phyloP scores from a whole-genome alignment of 2,329 filamentous ascomycete species.

The Arthrinium puccinioides region DNA sequence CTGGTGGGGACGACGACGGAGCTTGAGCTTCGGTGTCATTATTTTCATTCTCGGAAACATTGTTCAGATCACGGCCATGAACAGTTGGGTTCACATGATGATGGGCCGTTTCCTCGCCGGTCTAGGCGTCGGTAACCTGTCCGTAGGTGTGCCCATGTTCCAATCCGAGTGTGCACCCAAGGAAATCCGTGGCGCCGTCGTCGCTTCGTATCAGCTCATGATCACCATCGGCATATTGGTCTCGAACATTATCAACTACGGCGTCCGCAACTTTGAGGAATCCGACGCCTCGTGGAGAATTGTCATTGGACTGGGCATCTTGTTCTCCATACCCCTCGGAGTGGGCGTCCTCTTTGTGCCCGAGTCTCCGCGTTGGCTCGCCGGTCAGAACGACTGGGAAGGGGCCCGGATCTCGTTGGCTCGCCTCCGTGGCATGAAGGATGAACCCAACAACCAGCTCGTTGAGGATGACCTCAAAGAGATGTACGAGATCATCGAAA shows the following conservation, averaged over 20 bases:
- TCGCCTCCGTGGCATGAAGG: conserved; percentile 42
- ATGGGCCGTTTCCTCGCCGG: conserved; percentile 60
- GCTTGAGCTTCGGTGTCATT: conserved; percentile 43
- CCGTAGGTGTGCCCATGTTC: conserved; percentile 60
- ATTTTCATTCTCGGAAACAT: conserved; percentile 59
- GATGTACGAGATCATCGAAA: conserved; percentile 39
- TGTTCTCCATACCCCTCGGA: conserved; percentile 44
- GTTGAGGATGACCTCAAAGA: conserved; percentile 47
- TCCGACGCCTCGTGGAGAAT: conserved; percentile 51
- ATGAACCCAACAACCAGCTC: conserved; percentile 33
- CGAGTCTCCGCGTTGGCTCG: conserved; percentile 51
- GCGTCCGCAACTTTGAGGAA: conserved; percentile 34
- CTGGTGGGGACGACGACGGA: conserved; percentile 48
- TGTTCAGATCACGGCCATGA: conserved; percentile 54
- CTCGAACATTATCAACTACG: conserved; percentile 48
- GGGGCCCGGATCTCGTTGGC: conserved; percentile 43
- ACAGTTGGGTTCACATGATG: conserved; percentile 58
- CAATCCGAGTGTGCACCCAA: conserved; percentile 57
- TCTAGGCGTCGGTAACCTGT: conserved; percentile 60
- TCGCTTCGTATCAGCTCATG: conserved; percentile 67
- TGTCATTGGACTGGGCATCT: conserved; percentile 49
- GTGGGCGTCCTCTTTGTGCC: conserved; percentile 46
- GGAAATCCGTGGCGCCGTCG: conserved; percentile 56
- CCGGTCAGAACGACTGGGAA: conserved; percentile 37
- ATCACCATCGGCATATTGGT: conserved; percentile 64